Base-by-base conservation (phyloP, 495 filamentous ascomycete genomes). In the Entonaema liquescens region DNA sequence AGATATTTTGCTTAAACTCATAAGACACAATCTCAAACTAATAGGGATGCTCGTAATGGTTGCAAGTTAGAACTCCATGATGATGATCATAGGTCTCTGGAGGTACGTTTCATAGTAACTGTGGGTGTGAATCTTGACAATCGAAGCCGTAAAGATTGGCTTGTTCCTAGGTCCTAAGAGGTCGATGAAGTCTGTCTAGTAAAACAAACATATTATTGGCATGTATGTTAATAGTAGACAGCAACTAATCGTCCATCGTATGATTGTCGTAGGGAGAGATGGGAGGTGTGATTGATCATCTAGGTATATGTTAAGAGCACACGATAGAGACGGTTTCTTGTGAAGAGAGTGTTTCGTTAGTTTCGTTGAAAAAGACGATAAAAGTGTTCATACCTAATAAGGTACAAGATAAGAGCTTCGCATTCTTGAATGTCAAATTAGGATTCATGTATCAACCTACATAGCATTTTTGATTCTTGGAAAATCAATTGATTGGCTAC, bases 401-500 rank as follows among this genome's bases (percentile, higher is more conserved):
- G 7, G 49, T 29, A 53, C 49, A 29, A 53, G 49, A 53, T 29
- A 53, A 53, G 25, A 53, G 49, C 49, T n/a, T 53, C 25, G 49
- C 25, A 28, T 53, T 53, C 49, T 53, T n/a, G 25, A 29, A 53
- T 29, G 5, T 53, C 25, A 21, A 53, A 17, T 21, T 29, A 13
- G 12, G 49, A 42, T 23, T 15, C 5, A 52, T 52, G 3, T 17
- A 52, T 15, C 4, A 23, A 52, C 25, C 23, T 52, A 29, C 5
- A 17, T 59, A 50, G 23, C 54, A 63, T 69, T 59, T 62, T 33
- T 40, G 31, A 47, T 21, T 21, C 19, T 19, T 28, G 53, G 29
- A 54, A 53, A 50, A 65, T 60, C 6, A 59, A 62, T 25, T 71
- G 68, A 71, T 71, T 71, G 68, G 68, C 58, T 71, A 53, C 8